phyloP scores from a whole-genome alignment of 805 yeast species.

The Hanseniaspora jakobsenii region DNA sequence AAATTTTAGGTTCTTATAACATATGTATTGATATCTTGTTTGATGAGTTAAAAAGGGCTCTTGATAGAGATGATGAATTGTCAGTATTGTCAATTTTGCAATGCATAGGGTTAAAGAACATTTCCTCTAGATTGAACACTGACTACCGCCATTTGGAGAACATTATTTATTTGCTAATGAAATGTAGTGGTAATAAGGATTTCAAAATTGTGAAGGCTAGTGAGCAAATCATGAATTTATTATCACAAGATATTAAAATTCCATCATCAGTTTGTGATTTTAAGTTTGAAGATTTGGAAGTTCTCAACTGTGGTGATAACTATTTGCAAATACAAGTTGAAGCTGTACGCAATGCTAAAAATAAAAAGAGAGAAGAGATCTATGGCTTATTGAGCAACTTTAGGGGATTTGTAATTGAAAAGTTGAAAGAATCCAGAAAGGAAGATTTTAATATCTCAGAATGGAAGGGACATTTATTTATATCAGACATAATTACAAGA shows the following conservation, averaged over 20 bases:
- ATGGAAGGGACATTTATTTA: conserved; percentile 46
- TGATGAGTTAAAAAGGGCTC: conserved; percentile 36
- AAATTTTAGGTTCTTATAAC: conserved; percentile 54
- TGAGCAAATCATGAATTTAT: conserved; percentile 36
- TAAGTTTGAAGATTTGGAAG: conserved; percentile 30
- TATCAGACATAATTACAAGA: conserved; percentile 39
- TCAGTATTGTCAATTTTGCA: conserved; percentile 53
- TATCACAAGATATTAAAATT: conserved; percentile 34
- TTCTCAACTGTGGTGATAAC: conserved; percentile 47
- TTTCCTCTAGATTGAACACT: conserved; percentile 45
- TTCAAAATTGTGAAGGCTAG: conserved; percentile 38
- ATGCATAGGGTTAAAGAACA: conserved; percentile 43
- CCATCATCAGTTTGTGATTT: conserved; percentile 46
- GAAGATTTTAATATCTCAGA: conserved; percentile 21
- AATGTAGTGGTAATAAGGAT: conserved; percentile 40
- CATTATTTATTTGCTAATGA: conserved; percentile 39
- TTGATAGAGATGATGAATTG: conserved; percentile 39
- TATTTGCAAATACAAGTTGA: conserved; percentile 45
- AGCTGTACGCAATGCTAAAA: conserved; percentile 52
- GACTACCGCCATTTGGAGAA: conserved; percentile 43
- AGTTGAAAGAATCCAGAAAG: conserved; percentile 13
- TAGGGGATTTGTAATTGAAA: conserved; percentile 29
- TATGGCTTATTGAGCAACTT: conserved; percentile 33
- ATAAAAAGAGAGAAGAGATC: conserved; percentile 38
- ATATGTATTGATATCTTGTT: conserved; percentile 42